phyloP scores from a whole-genome alignment of 1,284 basidiomycete species.

The Moesziomyces sp. region DNA sequence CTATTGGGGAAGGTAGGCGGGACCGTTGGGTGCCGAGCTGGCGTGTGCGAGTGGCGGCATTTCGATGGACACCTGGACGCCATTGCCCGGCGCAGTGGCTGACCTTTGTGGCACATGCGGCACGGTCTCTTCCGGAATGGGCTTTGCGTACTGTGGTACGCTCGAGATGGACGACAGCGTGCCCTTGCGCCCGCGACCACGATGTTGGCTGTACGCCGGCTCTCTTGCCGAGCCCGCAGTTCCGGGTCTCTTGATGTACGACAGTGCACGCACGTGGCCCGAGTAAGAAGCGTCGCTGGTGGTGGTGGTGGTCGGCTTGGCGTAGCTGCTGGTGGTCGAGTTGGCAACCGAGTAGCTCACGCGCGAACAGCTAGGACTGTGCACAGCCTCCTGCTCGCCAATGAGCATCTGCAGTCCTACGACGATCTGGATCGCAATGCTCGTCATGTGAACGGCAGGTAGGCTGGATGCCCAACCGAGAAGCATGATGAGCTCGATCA shows the following conservation, averaged over 20 bases:
- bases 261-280: not conserved
- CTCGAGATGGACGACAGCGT: slow-evolving; percentile 26
- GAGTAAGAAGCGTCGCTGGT: slow-evolving; percentile 11
- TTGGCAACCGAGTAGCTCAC: slow-evolving; percentile 8
- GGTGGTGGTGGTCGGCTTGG: slow-evolving; percentile 3
- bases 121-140: slow-evolving; percentile 1
- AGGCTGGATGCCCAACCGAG: slow-evolving; percentile 26
- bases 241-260: slow-evolving; percentile 36
- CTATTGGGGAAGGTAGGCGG: not conserved
- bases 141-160: slow-evolving; percentile 19
- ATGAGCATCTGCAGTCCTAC: slow-evolving; percentile 43
- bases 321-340: slow-evolving; percentile 6
- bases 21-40: not conserved
- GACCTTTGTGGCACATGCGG: slow-evolving; percentile 15
- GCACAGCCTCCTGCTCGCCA: slow-evolving; percentile 45
- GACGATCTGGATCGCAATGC: slow-evolving; percentile 39
- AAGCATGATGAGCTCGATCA: slow-evolving; percentile 30
- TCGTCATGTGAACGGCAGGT: slow-evolving; percentile 27
- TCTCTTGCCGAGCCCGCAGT: slow-evolving; percentile 20
- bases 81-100: slow-evolving; percentile 7
- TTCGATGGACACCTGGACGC: slow-evolving; percentile 25
- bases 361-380: slow-evolving; percentile 29
- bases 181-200: slow-evolving; percentile 5
- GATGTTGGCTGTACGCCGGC: not conserved
- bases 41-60: slow-evolving; percentile 7